These are phyloP conservation scores for Zasmidium cellare DNA, from an alignment of 2,329 filamentous ascomycete genomes.

Conservation along the genomic window DNA sequence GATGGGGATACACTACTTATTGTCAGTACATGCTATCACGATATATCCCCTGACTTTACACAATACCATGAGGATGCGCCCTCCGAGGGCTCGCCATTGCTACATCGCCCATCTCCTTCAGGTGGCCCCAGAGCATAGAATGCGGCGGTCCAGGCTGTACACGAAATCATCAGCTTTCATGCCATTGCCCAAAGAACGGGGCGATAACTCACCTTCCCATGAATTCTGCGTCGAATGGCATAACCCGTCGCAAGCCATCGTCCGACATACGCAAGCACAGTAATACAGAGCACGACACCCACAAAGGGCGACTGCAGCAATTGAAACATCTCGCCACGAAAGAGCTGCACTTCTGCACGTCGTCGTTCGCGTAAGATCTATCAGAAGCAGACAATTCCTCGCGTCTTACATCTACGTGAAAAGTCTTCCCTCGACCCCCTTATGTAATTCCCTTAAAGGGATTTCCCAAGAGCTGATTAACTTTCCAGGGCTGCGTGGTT, in stretches of 20 bases:
- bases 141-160: slow-evolving; percentile 11
- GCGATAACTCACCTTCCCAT: slow-evolving; percentile 8
- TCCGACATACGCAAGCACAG: background rate
- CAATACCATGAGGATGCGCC: slow-evolving; percentile 19
- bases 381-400: no score
- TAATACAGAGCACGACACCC: background rate
- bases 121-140: slow-evolving; percentile 11
- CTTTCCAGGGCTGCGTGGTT: no score
- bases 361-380: no score
- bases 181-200: no score
- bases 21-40: background rate
- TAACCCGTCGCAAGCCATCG: slow-evolving; percentile 7
- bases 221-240: slow-evolving; percentile 2
- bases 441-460: no score
- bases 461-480: no score
- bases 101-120: slow-evolving; percentile 9
- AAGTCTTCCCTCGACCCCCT: no score
- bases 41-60: background rate
- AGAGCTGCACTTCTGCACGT: no score
- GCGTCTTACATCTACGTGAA: no score
- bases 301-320: slow-evolving; percentile 1
- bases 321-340: background rate
- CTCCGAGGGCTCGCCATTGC: slow-evolving; percentile 1
- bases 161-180: background rate
- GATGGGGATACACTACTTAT: slow-evolving; percentile 10